Conservation (phyloP, 1,284 basidiomycete genomes). For the Ceratorhiza oryzae-sativae region DNA sequence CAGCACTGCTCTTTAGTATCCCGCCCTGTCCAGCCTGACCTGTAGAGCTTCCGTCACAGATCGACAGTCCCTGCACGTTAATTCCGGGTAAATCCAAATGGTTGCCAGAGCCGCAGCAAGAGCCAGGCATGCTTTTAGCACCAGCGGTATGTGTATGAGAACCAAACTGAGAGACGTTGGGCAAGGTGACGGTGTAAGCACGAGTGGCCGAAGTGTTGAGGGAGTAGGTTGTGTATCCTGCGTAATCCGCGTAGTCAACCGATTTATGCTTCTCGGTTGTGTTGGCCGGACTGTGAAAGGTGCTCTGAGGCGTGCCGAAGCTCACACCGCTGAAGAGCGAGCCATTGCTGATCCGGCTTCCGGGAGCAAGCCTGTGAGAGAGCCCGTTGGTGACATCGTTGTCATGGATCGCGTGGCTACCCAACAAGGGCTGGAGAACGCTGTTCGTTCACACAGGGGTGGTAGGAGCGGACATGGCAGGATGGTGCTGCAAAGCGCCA, state of each 20-base stretch:
- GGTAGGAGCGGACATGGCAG: constrained; percentile 82
- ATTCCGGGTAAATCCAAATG: constrained; percentile 36
- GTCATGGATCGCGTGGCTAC: constrained; percentile 1
- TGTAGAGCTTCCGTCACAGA: constrained; percentile 11
- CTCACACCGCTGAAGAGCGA: constrained; percentile 32
- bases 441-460: constrained; percentile 69
- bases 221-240: constrained; percentile 30
- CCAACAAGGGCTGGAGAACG: constrained; percentile 6
- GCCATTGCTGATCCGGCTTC: constrained; percentile 26
- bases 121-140: constrained; percentile 87
- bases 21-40: constrained; percentile 10
- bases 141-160: constrained; percentile 62
- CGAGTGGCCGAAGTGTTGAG: constrained; percentile 16
- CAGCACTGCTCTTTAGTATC: constrained; percentile 28
- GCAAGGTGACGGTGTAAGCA: constrained; percentile 15
- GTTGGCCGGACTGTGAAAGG: constrained; percentile 17
- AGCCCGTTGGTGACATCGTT: constrained; percentile 11
- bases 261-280: constrained; percentile 70
- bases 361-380: constrained; percentile 28
- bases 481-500: constrained; percentile 58
- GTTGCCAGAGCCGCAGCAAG: constrained; percentile 62
- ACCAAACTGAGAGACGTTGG: constrained; percentile 28
- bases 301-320: constrained; percentile 36
- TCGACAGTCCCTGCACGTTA: constrained; percentile 37
- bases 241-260: constrained; percentile 70